phyloP scores from a whole-genome alignment of 106 monocot genomes.

The Alisma plantagoaquatica region DNA sequence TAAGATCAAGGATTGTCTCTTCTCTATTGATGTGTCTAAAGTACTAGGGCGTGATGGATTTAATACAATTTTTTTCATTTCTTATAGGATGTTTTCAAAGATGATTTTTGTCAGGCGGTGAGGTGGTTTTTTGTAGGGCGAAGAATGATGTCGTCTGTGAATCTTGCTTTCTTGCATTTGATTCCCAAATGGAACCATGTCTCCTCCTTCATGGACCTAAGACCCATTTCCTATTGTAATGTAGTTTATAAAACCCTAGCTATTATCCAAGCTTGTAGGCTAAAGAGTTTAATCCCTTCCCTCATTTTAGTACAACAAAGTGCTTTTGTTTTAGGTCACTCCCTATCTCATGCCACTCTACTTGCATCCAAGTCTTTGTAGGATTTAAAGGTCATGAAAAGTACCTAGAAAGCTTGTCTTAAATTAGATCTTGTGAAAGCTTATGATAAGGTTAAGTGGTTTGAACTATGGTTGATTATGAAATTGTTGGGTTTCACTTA shows the following conservation, averaged over 20 bases:
- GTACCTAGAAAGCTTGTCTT: background rate
- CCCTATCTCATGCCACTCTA: background rate
- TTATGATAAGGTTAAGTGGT: background rate
- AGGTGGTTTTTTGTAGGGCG: no score
- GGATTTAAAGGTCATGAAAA: background rate
- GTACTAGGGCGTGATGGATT: no score
- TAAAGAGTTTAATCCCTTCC: background rate
- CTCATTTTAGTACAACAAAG: background rate
- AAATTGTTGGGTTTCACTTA: background rate
- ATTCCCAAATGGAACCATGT: background rate
- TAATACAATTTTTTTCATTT: no score
- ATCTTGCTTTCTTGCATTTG: background rate
- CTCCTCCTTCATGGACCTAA: background rate
- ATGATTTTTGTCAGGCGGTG: no score
- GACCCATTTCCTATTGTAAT: background rate
- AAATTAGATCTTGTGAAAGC: background rate
- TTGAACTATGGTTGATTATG: background rate
- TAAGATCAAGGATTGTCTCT: no score
- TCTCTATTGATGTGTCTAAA: no score
- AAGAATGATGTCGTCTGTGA: background rate
- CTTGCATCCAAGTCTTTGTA: background rate
- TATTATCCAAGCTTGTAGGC: background rate
- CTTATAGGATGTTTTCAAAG: no score
- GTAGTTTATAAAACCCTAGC: background rate
- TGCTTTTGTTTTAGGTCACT: background rate